Evolutionary conservation across 2,329 filamentous ascomycete genomes (phyloP).

Genomic region (Septoria petroselini): DNA sequence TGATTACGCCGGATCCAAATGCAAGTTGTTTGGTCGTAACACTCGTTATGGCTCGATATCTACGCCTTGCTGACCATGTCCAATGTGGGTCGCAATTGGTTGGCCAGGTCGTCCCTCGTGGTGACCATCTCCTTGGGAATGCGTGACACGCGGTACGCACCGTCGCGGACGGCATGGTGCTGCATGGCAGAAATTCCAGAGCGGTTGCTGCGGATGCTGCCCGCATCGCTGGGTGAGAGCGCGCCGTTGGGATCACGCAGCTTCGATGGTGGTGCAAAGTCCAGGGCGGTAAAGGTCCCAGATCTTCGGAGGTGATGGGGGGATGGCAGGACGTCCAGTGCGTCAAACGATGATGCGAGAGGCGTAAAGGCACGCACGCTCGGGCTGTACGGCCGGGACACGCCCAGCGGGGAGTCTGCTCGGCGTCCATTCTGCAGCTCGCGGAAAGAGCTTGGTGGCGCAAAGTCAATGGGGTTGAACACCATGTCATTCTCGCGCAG

Average conservation of each 20-base stretch:
- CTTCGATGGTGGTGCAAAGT: conserved; percentile 75
- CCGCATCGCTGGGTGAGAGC: conserved; percentile 45
- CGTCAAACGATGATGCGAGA: conserved; percentile 78
- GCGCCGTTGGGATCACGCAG: conserved; percentile 60
- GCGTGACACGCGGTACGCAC: conserved; percentile 81
- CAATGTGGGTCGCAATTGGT: conserved; percentile 53
- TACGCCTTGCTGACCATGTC: conserved; percentile 27
- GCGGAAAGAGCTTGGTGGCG: conserved; percentile 62
- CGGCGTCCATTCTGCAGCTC: conserved; percentile 66
- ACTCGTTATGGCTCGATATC: conserved; percentile 11
- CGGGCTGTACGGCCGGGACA: conserved; percentile 67
- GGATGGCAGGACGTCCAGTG: conserved; percentile 80
- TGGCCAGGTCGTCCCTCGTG: conserved; percentile 64
- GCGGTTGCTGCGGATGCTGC: conserved; percentile 63
- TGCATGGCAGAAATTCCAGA: conserved; percentile 72
- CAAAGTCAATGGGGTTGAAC: conserved; percentile 77
- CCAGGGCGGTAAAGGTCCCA: conserved; percentile 71
- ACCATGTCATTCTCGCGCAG: conserved; percentile 71
- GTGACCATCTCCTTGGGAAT: conserved; percentile 80
- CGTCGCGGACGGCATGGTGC: conserved; percentile 69
- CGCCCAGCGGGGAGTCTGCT: conserved; percentile 59
- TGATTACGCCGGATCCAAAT: conserved; percentile 11
- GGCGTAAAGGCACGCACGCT: conserved; percentile 71
- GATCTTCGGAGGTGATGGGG: conserved; percentile 79
- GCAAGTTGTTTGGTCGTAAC: conserved; percentile 13